Evolutionary conservation across 306 rosid genomes (phyloP).

Genomic region (Vigna nakashimae): DNA sequence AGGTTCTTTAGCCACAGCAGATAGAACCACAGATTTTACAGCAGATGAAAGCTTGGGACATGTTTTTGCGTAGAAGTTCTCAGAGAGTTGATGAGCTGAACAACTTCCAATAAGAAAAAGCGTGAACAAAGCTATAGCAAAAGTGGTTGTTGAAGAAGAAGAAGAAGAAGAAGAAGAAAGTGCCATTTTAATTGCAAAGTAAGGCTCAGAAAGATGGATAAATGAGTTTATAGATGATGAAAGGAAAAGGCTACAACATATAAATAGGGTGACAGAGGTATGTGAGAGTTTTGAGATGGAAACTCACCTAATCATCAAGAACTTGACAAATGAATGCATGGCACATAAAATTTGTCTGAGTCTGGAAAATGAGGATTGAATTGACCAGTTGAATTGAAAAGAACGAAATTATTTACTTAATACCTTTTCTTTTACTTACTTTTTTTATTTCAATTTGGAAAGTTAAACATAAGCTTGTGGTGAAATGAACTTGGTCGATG

Average conservation of each 20-base stretch:
- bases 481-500: constrained; percentile 33
- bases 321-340: constrained; percentile 34
- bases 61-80: constrained; percentile 52
- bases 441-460: neutral
- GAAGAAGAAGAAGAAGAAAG: constrained; percentile 33
- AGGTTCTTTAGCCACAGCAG: constrained; percentile 60
- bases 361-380: constrained; percentile 22
- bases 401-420: neutral
- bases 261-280: constrained; percentile 8
- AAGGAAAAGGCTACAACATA: neutral
- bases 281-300: constrained; percentile 28
- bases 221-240: neutral
- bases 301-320: constrained; percentile 41
- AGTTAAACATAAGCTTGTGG: neutral
- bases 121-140: constrained; percentile 41
- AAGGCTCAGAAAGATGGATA: constrained; percentile 17
- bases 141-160: neutral
- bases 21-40: constrained; percentile 52
- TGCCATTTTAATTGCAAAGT: constrained; percentile 44
- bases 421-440: neutral
- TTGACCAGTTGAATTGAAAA: constrained; percentile 33
- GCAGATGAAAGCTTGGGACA: constrained; percentile 63
- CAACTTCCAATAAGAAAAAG: constrained; percentile 45
- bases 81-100: constrained; percentile 61
- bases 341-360: neutral